Percentiles rank a stretch among this genome's conserved stretches.
phyloP scores from a whole-genome alignment of 805 yeast genomes.

The Suhomyces canberraensis region DNA sequence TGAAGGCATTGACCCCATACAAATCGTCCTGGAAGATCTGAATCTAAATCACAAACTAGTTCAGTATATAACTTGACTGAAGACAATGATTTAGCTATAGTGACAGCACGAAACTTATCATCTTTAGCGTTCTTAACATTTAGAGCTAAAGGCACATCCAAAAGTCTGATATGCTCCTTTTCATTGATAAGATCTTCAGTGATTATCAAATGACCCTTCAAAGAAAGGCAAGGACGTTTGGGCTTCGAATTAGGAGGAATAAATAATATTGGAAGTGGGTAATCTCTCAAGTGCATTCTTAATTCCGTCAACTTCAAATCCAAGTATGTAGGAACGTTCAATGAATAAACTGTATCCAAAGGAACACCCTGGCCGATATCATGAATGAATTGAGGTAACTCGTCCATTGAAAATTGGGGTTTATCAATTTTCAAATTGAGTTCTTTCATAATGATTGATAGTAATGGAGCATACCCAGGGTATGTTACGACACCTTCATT shows the following conservation, averaged over 20 bases:
- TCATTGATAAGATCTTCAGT: constrained; percentile 59
- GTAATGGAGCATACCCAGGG: constrained; percentile 33
- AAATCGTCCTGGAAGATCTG: constrained; percentile 59
- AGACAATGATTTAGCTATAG: constrained; percentile 72
- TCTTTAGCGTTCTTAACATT: constrained; percentile 16
- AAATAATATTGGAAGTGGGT: constrained; percentile 77
- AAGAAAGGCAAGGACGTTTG: constrained; percentile 27
- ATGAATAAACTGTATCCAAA: constrained; percentile 59
- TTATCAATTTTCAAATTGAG: constrained; percentile 22
- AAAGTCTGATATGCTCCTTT: constrained; percentile 52
- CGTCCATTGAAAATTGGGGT: constrained; percentile 26
- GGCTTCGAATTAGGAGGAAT: constrained; percentile 50
- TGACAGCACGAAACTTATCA: constrained; percentile 47
- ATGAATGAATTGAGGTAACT: constrained; percentile 60
- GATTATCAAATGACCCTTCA: constrained; percentile 62
- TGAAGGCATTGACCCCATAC: constrained; percentile 85
- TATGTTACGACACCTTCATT: constrained; percentile 30
- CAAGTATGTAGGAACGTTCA: constrained; percentile 61
- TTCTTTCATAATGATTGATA: constrained; percentile 27
- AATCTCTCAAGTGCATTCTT: constrained; percentile 74
- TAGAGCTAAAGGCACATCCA: constrained; percentile 58
- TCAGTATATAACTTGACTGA: constrained; percentile 70
- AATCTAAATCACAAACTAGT: constrained; percentile 50
- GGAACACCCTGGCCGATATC: constrained; percentile 85
- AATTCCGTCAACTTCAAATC: constrained; percentile 58